Evolutionary conservation across 495 filamentous ascomycete species (phyloP), one percentile per base, ranked within the genome.

Genomic region (Aeminium ludgeri): DNA sequence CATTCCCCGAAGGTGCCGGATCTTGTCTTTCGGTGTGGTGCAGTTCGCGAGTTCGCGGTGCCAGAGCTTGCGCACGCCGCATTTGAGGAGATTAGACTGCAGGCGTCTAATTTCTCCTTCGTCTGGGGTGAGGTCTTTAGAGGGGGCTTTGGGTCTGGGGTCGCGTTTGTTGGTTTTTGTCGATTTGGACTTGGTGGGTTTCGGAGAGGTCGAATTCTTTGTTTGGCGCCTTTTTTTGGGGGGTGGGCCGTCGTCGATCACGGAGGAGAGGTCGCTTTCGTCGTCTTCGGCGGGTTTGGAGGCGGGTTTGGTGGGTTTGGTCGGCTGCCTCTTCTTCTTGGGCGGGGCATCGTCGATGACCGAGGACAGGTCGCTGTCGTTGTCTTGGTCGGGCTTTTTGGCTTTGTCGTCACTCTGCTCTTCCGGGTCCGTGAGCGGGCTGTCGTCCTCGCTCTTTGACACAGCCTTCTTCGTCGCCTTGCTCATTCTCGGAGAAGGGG

Each of bases 21-120:
- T 85, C 64, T 94, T 95, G 7, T 70, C 82, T 49, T 77, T 81
- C 11, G 70, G 55, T 19, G 78, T 82, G 34, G 74, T 78, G 54
- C 73, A 80, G 46, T 82, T 78, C 43, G 68, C 67, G 37, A 97
- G 68, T 60, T 93, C 83, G 41, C 76, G 72, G 29, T 65, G 66
- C 89, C 91, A 97, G 48, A 95, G 70, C 55, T 95, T 96, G 25
- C 84, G 81, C 35, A 97, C 74, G 15, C 89, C 89, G 52, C 89
- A 97, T 63, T 93, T 95, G 31, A 80, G 52, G 20, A 97, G 68
- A 60, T 85, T 84, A 16, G 73, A 70, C 60, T 97, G 89, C 12
- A 97, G 68, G n/a, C 73, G 75, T 57, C 87, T 96, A 58, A 96
- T 83, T 59, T 89, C 80, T 7, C 69, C 73, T 30, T 87, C 76